Conservation (phyloP, 2,329 filamentous ascomycete genomes). For the Geosmithia putterillii region DNA sequence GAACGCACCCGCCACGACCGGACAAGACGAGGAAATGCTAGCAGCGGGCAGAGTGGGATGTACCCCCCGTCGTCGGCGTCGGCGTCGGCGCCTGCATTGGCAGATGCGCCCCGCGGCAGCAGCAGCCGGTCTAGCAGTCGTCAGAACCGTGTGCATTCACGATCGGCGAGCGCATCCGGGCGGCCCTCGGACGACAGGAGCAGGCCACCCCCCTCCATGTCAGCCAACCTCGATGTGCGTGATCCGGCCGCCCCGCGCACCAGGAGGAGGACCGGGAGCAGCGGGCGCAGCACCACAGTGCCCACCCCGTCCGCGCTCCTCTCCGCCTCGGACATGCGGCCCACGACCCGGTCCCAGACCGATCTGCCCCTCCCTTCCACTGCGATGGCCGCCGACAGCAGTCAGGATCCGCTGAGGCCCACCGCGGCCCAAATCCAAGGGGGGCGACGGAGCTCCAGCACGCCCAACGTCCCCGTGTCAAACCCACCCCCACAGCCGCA, state of each 20-base stretch:
- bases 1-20: constrained; percentile 41
- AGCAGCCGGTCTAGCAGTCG: constrained; percentile 15
- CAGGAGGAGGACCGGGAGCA: constrained; percentile 40
- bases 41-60: constrained; percentile 16
- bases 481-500: constrained; percentile 11
- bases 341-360: constrained; percentile 50
- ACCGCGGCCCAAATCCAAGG: neutral
- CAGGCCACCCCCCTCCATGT: constrained; percentile 29
- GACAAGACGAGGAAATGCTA: constrained; percentile 23
- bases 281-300: constrained; percentile 40
- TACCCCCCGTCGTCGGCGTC: constrained; percentile 14
- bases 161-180: constrained; percentile 31
- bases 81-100: constrained; percentile 12
- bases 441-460: constrained; percentile 28
- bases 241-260: constrained; percentile 12
- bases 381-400: constrained; percentile 4
- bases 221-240: constrained; percentile 17
- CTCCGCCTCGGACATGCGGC: constrained; percentile 23
- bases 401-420: neutral
- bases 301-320: constrained; percentile 15
- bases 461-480: constrained; percentile 16
- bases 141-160: constrained; percentile 28
- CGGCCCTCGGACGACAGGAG: constrained; percentile 32
- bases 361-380: constrained; percentile 41
- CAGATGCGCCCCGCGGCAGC: neutral